phyloP scores from a whole-genome alignment of 495 filamentous ascomycete species.

The Letharia lupina region DNA sequence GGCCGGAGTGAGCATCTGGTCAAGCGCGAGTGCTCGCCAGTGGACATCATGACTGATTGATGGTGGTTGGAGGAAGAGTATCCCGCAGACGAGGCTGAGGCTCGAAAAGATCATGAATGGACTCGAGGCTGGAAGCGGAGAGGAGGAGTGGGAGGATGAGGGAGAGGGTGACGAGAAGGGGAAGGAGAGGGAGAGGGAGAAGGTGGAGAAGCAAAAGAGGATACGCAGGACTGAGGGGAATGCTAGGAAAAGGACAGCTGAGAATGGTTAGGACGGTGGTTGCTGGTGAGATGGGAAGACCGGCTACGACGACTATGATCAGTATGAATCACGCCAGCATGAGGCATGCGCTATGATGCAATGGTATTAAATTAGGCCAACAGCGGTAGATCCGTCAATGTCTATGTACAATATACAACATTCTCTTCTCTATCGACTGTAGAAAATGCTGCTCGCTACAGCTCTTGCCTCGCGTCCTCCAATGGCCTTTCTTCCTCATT shows the following conservation, averaged over 20 bases:
- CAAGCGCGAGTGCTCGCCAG: neutral
- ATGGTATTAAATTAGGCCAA: neutral
- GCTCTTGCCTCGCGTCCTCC: constrained; percentile 9
- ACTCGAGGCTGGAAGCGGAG: constrained; percentile 16
- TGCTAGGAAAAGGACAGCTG: neutral
- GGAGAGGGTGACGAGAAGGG: constrained; percentile 8
- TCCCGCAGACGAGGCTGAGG: constrained; percentile 32
- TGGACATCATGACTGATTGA: neutral
- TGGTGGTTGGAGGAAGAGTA: constrained; percentile 21
- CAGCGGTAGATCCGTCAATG: neutral
- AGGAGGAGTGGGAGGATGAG: constrained; percentile 19
- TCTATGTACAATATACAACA: constrained; percentile 6
- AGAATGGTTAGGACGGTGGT: constrained; percentile 6
- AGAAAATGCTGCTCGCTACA: constrained; percentile 10
- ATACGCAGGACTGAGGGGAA: constrained; percentile 13
- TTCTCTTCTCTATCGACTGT: neutral
- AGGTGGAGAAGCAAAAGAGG: constrained; percentile 15
- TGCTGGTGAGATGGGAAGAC: constrained; percentile 16
- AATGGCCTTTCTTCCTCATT: constrained; percentile 30
- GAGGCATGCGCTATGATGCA: neutral
- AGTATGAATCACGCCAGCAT: neutral
- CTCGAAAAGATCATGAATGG: constrained; percentile 23
- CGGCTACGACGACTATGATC: constrained; percentile 12
- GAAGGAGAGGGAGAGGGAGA: constrained; percentile 13
- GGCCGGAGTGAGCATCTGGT: neutral